Base-by-base conservation (phyloP, 1,139 yeast species). In the Hyphopichia khmerensis region DNA sequence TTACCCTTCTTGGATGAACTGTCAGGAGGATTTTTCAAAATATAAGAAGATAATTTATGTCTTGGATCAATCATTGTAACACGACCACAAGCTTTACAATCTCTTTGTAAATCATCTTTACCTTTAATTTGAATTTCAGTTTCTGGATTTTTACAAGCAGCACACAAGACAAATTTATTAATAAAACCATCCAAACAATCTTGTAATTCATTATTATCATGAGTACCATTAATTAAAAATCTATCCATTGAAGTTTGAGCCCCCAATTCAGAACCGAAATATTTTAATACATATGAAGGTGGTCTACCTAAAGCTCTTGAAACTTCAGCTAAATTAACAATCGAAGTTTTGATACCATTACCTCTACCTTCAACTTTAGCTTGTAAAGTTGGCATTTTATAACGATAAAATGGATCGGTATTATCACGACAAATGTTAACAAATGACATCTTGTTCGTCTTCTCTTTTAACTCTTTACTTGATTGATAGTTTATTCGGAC, bases 361-460 rank as follows among this genome's bases (percentile, higher is more conserved):
- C 99, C 99, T 66, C 96, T 82, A 66, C 99, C 99, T 73, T 93
- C 99, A 54, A 90, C 90, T 79, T 95, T 93, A 53, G 97, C 89
- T 72, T 88, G 95, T 68, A 93, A 84, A 39, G 95, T 85, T 62
- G 99, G 99, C 99, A 93, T 93, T 77, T 93, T 93, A 72, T 93
- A 93, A 74, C 99, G 96, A 81, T 95, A 93, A 69, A 93, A 93
- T 41, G 98, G 97, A 75, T 93, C 99, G 62, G 87, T 84, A 75
- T 93, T 93, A 62, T 90, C 97, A 77, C 99, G 90, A 69, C 96
- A 86, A 60, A 93, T 93, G 69, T 93, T 91, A 62, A 91, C 87
- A 59, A 84, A 76, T 48, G 96, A 87, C 97, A 89, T 89, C 44
- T 26, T 26, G n/a, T n/a, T n/a, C n/a, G n/a, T n/a, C n/a, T n/a